A percentile compares a stretch with the other conserved stretches of the same genome.
Evolutionary conservation across 2,329 filamentous ascomycete species (phyloP).

Genomic region (Xylaria arbuscula): DNA sequence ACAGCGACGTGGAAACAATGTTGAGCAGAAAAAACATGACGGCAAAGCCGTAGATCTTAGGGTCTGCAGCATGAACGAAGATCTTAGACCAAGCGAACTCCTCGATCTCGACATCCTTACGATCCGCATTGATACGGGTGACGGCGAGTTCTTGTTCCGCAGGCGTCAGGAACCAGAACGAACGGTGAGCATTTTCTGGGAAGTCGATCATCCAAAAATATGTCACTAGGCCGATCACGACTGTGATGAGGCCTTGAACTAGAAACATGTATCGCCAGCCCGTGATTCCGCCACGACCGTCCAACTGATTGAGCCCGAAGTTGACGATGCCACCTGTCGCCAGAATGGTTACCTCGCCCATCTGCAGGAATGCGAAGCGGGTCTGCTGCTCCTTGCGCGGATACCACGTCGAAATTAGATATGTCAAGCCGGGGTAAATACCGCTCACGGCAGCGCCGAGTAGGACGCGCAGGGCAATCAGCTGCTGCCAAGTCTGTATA

Average conservation of each 20-base stretch:
- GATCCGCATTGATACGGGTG: slow-evolving; percentile 68
- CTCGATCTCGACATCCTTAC: slow-evolving; percentile 68
- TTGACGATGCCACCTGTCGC: slow-evolving; percentile 76
- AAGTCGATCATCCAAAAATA: slow-evolving; percentile 80
- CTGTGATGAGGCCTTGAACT: slow-evolving; percentile 71
- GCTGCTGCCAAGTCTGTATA: slow-evolving; percentile 73
- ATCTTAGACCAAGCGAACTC: slow-evolving; percentile 67
- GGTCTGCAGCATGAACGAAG: slow-evolving; percentile 66
- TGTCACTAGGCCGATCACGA: slow-evolving; percentile 67
- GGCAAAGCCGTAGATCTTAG: slow-evolving; percentile 73
- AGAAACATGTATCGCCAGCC: slow-evolving; percentile 79
- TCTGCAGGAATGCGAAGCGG: slow-evolving; percentile 72
- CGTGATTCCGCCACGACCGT: slow-evolving; percentile 65
- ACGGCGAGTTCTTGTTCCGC: slow-evolving; percentile 68
- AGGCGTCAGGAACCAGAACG: slow-evolving; percentile 67
- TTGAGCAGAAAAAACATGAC: slow-evolving; percentile 74
- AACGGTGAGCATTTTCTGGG: slow-evolving; percentile 68
- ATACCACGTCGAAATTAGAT: slow-evolving; percentile 69
- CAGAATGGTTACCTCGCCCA: slow-evolving; percentile 72
- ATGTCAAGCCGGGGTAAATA: slow-evolving; percentile 63
- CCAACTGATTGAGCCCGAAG: slow-evolving; percentile 72
- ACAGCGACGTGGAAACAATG: slow-evolving; percentile 71
- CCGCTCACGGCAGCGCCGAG: slow-evolving; percentile 72
- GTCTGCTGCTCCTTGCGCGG: slow-evolving; percentile 73
- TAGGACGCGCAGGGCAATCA: slow-evolving; percentile 74